Evolutionary conservation across 768 basidiomycete genomes (phyloP), one percentile per base, ranked within the genome.

Genomic region (Russula foetens): DNA sequence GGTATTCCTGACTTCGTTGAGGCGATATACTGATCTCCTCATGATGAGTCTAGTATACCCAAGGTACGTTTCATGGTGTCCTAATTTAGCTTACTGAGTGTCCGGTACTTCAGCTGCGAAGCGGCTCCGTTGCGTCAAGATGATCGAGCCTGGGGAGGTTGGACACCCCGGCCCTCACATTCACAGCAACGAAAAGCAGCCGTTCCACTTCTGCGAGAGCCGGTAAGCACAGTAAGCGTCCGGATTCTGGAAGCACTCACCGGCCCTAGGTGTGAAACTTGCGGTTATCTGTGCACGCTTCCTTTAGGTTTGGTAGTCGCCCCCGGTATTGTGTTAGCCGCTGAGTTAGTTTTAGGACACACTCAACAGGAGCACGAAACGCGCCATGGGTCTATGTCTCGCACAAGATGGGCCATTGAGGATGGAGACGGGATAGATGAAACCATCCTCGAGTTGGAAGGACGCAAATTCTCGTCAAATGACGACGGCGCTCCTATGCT

Each of bases 401-500:
- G 72, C 55, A 79, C 81, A 0, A 73, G 75, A 38, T 85, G 85
- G 84, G 73, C 78, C 0, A 67, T 84, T 2, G 82, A n/a, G n/a
- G n/a, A n/a, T n/a, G n/a, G n/a, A n/a, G n/a, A 84, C 56, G 81
- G 80, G 0, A 76, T 76, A 0, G 79, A 83, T 12, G 81, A 77
- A 17, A 75, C 75, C 2, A 69, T 72, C 1, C 54, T 84, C 0
- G 84, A 84, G 65, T 71, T 84, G 5, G 76, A 81, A 60, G 83
- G 84, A 3, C 77, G 77, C 53, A 80, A 76, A 58, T 85, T 83
- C 67, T 80, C 75, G 14, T 65, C 77, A 0, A 75, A 77, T 24
- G 81, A 83, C 49, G 79, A 81, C 45, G 81, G 84, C 2, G 82
- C 83, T 0, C 83, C 84, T 0, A 81, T 84, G 80, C 74, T 85